Conservation (phyloP, 805 yeast species). For the Candida tammaniensis region DNA sequence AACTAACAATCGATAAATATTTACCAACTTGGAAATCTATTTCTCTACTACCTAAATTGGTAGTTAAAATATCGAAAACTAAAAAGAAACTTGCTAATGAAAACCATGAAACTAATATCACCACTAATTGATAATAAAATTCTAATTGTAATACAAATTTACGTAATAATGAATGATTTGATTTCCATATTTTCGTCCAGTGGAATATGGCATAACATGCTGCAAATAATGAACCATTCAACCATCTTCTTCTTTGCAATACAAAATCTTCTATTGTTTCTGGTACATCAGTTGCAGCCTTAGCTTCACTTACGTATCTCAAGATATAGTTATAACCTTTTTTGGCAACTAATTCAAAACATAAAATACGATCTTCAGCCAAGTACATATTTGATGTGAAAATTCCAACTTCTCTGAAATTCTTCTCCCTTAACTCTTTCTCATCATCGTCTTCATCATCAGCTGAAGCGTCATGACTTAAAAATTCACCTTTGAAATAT, state of each 20-base stretch:
- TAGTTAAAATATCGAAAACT: conserved; percentile 84
- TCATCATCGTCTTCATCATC: conserved; percentile 39
- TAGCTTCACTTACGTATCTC: conserved; percentile 81
- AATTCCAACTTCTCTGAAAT: conserved; percentile 54
- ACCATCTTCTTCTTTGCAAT: conserved; percentile 96
- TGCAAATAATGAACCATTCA: conserved; percentile 96
- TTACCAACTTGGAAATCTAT: conserved; percentile 71
- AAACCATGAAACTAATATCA: conserved; percentile 85
- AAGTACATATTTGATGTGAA: conserved; percentile 95
- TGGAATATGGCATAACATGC: conserved; percentile 86
- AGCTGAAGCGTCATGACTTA: conserved; percentile 57
- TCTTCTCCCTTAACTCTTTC: conserved; percentile 35
- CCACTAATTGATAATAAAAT: conserved; percentile 76
- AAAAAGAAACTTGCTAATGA: conserved; percentile 86
- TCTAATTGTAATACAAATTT: conserved; percentile 82
- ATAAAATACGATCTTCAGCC: conserved; percentile 93
- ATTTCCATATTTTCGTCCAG: conserved; percentile 83
- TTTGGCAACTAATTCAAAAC: conserved; percentile 95
- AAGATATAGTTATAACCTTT: conserved; percentile 69
- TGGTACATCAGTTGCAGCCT: conserved; percentile 95
- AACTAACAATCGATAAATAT: conserved; percentile 70
- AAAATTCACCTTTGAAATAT: conserved; percentile 88
- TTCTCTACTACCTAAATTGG: conserved; percentile 63
- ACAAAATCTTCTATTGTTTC: conserved; percentile 92
- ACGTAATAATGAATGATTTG: conserved; percentile 79